phyloP scores from a whole-genome alignment of 345 rosid genomes.

The Dipteronia sinensis region DNA sequence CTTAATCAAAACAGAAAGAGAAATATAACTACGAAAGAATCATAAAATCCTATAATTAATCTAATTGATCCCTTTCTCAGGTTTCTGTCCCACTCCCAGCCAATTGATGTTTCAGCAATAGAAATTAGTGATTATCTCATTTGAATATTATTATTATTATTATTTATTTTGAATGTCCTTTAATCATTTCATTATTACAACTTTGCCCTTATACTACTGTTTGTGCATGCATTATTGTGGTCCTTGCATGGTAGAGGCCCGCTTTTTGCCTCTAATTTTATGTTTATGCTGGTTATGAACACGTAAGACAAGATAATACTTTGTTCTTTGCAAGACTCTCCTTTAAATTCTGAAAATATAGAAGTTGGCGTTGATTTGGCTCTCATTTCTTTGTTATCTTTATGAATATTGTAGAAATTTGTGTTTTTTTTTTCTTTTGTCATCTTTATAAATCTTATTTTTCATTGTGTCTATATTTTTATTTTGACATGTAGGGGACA shows the following conservation, averaged over 20 bases:
- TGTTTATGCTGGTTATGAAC: neutral
- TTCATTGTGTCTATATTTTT: constrained; percentile 3
- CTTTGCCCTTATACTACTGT: constrained; percentile 4
- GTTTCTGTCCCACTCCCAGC: neutral
- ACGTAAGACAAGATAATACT: constrained; percentile 1
- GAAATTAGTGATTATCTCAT: neutral
- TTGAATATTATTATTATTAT: neutral
- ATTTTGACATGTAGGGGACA: constrained; percentile 63
- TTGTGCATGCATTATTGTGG: neutral
- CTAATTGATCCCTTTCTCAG: too few species aligned
- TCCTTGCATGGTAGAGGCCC: neutral
- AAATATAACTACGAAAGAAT: too few species aligned
- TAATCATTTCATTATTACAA: neutral
- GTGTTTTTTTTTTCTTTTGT: neutral
- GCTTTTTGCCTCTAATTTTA: constrained; percentile 12
- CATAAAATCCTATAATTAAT: too few species aligned
- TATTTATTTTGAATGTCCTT: neutral
- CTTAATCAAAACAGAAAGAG: too few species aligned
- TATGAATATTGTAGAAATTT: neutral
- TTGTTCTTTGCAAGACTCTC: neutral
- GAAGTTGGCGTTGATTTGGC: constrained; percentile 1
- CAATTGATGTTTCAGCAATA: neutral
- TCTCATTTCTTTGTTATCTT: neutral
- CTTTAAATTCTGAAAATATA: constrained; percentile 2
- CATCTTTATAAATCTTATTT: neutral